phyloP scores from a whole-genome alignment of 345 rosid species.

The Citrus maxima region DNA sequence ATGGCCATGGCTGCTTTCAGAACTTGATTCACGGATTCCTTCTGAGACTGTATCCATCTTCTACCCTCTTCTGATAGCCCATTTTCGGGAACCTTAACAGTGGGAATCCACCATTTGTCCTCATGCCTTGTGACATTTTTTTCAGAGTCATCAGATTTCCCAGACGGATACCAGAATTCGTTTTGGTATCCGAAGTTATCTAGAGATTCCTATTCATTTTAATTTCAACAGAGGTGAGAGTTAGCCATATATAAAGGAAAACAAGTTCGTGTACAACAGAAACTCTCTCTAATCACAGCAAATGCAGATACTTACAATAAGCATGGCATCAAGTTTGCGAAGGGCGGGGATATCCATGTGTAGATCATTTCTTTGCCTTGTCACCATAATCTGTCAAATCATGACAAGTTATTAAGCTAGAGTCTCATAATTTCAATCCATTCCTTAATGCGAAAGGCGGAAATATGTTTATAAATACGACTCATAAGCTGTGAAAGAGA shows the following conservation, averaged over 20 bases:
- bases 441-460: background rate
- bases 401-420: background rate
- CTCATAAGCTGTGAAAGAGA: background rate
- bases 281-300: background rate
- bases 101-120: slow-evolving; percentile 96
- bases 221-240: slow-evolving; percentile 2
- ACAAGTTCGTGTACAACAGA: background rate
- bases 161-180: slow-evolving; percentile 86
- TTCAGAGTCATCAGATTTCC: slow-evolving; percentile 50
- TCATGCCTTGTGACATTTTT: slow-evolving; percentile 47
- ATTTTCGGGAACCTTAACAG: slow-evolving; percentile 63
- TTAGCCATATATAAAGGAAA: background rate
- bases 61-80: slow-evolving; percentile 66
- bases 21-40: slow-evolving; percentile 95
- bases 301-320: slow-evolving; percentile 48
- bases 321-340: slow-evolving; percentile 85
- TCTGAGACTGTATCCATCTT: slow-evolving; percentile 71
- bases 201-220: slow-evolving; percentile 50
- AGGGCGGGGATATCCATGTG: slow-evolving; percentile 84
- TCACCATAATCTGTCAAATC: slow-evolving; percentile 70
- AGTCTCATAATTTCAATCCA: too few species aligned
- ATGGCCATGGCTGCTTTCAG: slow-evolving; percentile 97
- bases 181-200: slow-evolving; percentile 67
- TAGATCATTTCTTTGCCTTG: slow-evolving; percentile 81
- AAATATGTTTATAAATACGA: background rate